phyloP scores from a whole-genome alignment of 2,329 filamentous ascomycete species.

The Penicillium sp. region DNA sequence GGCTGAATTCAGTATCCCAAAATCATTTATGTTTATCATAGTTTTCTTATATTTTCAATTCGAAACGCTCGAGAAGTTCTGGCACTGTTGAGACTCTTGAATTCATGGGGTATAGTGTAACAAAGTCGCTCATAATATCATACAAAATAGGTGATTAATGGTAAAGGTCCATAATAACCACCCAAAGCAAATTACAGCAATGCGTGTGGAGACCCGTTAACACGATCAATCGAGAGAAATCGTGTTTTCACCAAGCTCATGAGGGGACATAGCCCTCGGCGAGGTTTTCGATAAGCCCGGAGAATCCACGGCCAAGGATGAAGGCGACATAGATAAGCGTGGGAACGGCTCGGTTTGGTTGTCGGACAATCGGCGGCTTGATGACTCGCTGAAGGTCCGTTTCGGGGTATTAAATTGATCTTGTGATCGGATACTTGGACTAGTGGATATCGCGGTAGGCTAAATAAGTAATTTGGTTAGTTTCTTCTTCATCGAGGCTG shows the following conservation, averaged over 20 bases:
- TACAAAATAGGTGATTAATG: slow-evolving; percentile 3
- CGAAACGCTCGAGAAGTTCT: neutral
- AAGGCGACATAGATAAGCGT: slow-evolving; percentile 22
- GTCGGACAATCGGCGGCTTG: slow-evolving; percentile 15
- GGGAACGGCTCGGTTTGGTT: slow-evolving; percentile 38
- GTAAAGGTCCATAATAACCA: neutral
- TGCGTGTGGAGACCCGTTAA: neutral
- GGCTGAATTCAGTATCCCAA: no score
- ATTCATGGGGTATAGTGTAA: slow-evolving; percentile 9
- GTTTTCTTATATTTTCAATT: neutral
- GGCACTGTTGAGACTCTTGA: slow-evolving; percentile 4
- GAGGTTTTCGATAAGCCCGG: slow-evolving; percentile 7
- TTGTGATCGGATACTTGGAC: slow-evolving; percentile 10
- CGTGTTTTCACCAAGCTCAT: neutral
- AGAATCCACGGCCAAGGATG: slow-evolving; percentile 7
- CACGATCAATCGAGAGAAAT: neutral
- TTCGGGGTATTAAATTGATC: slow-evolving; percentile 5
- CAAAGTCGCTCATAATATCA: slow-evolving; percentile 11
- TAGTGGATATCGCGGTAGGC: slow-evolving; percentile 4
- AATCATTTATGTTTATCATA: neutral
- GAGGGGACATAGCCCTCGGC: slow-evolving; percentile 11
- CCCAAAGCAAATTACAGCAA: neutral
- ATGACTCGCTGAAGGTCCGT: slow-evolving; percentile 15
- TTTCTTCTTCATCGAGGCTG: neutral
- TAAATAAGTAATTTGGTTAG: slow-evolving; percentile 9